phyloP scores from a whole-genome alignment of 306 rosid species.

The Inga laurina region DNA sequence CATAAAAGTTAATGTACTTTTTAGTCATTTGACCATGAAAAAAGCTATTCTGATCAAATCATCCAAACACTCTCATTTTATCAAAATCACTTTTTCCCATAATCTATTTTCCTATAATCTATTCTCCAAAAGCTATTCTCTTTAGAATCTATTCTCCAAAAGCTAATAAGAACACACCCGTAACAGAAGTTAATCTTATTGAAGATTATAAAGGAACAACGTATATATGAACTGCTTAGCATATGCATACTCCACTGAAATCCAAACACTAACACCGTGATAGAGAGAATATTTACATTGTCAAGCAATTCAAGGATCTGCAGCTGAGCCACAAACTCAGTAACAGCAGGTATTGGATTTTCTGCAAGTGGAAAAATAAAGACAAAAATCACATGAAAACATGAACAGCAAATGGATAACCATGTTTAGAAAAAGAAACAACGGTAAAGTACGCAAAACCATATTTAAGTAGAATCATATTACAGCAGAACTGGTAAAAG shows the following conservation, averaged over 20 bases:
- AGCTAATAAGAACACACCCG: too few species aligned
- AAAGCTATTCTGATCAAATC: too few species aligned
- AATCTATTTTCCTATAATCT: too few species aligned
- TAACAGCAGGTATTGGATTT: conserved; percentile 67
- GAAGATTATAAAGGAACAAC: conserved; percentile 5
- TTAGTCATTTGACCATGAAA: too few species aligned
- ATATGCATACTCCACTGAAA: neutral
- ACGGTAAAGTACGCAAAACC: neutral
- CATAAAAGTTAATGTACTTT: too few species aligned
- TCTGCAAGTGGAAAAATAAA: conserved; percentile 52
- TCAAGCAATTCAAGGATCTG: conserved; percentile 91
- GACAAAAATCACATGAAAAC: conserved; percentile 18
- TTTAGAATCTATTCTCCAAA: too few species aligned
- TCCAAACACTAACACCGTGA: conserved; percentile 6
- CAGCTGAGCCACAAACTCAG: conserved; percentile 85
- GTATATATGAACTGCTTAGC: neutral
- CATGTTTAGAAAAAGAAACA: neutral
- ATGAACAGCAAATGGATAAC: neutral
- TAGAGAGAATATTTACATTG: conserved; percentile 50
- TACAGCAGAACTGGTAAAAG: neutral
- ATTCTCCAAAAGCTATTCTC: too few species aligned
- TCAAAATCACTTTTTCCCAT: too few species aligned
- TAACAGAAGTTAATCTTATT: conserved; percentile 22
- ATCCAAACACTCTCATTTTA: too few species aligned
- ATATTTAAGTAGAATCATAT: neutral